These are phyloP conservation scores for Xylariales sp. DNA, from an alignment of 2,329 filamentous ascomycete species.

Conservation along the genomic window DNA sequence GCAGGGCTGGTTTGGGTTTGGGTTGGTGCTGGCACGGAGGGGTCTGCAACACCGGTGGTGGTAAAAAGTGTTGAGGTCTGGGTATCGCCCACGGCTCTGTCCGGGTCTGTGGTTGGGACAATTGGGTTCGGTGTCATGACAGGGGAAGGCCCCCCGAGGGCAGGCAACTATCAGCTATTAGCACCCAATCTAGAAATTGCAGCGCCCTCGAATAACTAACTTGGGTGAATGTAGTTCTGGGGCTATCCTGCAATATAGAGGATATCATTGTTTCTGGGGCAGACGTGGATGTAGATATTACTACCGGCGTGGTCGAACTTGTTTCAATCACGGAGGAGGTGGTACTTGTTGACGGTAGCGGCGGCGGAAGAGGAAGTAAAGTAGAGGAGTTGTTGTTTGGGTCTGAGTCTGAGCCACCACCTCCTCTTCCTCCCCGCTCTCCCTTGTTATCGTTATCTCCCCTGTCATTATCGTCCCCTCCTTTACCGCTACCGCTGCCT, in stretches of 20 bases:
- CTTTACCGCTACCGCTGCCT: background rate
- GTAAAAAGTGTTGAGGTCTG: background rate
- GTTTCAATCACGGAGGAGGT: background rate
- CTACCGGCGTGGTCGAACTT: background rate
- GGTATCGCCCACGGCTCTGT: background rate
- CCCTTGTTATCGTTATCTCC: background rate
- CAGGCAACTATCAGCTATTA: constrained; percentile 21
- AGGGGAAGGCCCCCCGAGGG: background rate
- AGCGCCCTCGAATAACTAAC: constrained; percentile 11
- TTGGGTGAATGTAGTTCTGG: background rate
- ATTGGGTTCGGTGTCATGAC: background rate
- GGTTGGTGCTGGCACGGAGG: constrained; percentile 14
- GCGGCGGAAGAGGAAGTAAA: constrained; percentile 4
- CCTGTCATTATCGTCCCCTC: background rate
- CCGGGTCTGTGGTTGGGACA: background rate
- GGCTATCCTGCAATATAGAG: background rate
- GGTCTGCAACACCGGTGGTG: background rate
- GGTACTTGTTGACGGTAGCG: constrained; percentile 12
- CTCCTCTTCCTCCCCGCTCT: background rate
- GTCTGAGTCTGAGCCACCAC: background rate
- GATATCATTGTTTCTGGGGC: constrained; percentile 11
- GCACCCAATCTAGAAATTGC: background rate
- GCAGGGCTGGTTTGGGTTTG: constrained; percentile 1
- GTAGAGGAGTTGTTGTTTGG: constrained; percentile 6
- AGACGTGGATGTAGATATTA: constrained; percentile 11